Percentiles rank a stretch among this genome's conserved stretches.
Conservation (phyloP, 2,329 filamentous ascomycete genomes). For the Diaporthe destruens region DNA sequence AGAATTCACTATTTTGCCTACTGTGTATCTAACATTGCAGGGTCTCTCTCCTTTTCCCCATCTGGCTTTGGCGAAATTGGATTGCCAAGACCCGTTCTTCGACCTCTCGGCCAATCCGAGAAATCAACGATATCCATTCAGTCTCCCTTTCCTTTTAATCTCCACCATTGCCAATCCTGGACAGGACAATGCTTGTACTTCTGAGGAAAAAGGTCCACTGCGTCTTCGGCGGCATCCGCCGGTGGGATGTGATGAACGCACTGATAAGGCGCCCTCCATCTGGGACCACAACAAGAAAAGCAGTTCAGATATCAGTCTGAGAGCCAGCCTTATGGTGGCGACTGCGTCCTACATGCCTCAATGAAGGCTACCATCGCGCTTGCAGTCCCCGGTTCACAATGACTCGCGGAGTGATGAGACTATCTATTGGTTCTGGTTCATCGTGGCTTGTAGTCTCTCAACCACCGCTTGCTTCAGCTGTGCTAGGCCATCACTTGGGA, state of each 20-base stretch:
- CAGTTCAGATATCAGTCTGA: neutral
- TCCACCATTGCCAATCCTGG: neutral
- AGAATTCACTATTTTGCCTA: neutral
- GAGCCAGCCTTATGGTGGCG: neutral
- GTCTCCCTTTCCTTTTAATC: neutral
- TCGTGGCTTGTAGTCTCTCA: neutral
- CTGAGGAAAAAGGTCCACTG: neutral
- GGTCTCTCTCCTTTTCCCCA: neutral
- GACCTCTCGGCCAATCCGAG: neutral
- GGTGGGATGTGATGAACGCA: neutral
- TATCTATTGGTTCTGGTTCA: constrained; percentile 7
- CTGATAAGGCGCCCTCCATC: constrained; percentile 2
- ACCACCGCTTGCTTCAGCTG: neutral
- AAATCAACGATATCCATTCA: constrained; percentile 4
- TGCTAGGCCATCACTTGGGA: neutral
- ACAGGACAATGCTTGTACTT: neutral
- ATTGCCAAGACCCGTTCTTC: neutral
- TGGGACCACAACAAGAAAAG: neutral
- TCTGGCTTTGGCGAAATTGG: neutral
- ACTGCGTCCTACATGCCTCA: neutral
- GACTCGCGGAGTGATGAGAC: neutral
- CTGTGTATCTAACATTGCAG: neutral
- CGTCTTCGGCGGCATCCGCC: constrained; percentile 10
- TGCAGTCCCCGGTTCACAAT: neutral
- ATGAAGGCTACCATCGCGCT: neutral